Evolutionary conservation across 2,329 filamentous ascomycete species (phyloP).

Genomic region (Monilinia fructigena): DNA sequence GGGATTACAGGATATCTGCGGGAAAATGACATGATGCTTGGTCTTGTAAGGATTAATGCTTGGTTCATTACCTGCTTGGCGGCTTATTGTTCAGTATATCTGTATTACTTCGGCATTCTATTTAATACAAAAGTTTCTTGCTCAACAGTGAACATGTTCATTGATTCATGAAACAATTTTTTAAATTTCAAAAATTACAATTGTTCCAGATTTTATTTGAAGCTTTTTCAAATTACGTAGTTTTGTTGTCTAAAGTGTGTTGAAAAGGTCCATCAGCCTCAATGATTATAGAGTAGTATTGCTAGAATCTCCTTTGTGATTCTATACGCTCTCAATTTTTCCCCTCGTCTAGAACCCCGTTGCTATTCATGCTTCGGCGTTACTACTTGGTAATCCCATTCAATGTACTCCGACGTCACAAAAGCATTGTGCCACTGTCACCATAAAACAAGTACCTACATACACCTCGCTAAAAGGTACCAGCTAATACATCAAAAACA

Average conservation of each 20-base stretch:
- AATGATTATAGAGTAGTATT: too few species aligned
- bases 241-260: too few species aligned
- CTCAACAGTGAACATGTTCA: not conserved
- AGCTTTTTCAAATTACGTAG: not conserved
- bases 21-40: not conserved
- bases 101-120: not conserved
- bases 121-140: not conserved
- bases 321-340: too few species aligned
- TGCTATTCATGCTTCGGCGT: not conserved
- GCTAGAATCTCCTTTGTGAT: too few species aligned
- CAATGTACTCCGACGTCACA: conserved; percentile 3
- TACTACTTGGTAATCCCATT: not conserved
- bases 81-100: not conserved
- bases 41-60: not conserved
- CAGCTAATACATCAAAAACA: not conserved
- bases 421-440: not conserved
- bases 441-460: not conserved
- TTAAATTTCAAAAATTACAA: not conserved
- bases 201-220: not conserved
- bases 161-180: not conserved
- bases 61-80: not conserved
- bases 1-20: not conserved
- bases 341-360: not conserved
- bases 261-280: too few species aligned
- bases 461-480: not conserved